A percentile compares a stretch with the other conserved stretches of the same genome.
These are phyloP conservation scores for Pezicula carpinea DNA, from an alignment of 2,329 filamentous ascomycete genomes.

Conservation along the genomic window DNA sequence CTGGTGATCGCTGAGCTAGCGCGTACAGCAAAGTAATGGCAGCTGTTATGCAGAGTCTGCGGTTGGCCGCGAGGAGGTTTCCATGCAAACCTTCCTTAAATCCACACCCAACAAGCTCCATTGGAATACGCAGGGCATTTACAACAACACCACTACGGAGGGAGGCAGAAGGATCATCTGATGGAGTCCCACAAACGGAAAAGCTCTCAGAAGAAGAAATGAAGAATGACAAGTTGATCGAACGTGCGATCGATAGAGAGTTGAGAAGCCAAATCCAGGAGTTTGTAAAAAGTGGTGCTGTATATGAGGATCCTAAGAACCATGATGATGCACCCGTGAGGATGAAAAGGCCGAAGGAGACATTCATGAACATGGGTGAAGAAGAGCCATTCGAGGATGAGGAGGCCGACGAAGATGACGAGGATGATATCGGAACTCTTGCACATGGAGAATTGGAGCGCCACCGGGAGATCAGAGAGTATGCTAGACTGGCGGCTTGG, in stretches of 20 bases:
- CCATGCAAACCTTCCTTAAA: slow-evolving; percentile 12
- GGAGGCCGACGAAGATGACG: slow-evolving; percentile 52
- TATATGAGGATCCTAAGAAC: neutral
- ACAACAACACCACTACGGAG: slow-evolving; percentile 16
- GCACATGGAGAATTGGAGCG: slow-evolving; percentile 85
- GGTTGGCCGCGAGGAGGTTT: slow-evolving; percentile 22
- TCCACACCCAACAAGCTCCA: slow-evolving; percentile 12
- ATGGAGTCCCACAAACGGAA: neutral
- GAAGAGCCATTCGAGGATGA: slow-evolving; percentile 24
- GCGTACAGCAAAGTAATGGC: slow-evolving; percentile 19
- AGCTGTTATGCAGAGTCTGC: slow-evolving; percentile 24
- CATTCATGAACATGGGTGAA: slow-evolving; percentile 29
- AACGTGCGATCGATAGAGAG: neutral
- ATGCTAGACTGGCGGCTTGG: slow-evolving; percentile 84
- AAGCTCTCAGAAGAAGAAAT: slow-evolving; percentile 9
- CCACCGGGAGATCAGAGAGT: slow-evolving; percentile 83
- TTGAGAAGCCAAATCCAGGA: slow-evolving; percentile 6
- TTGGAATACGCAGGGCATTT: slow-evolving; percentile 18
- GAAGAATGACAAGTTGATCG: slow-evolving; percentile 5
- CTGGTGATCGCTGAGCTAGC: neutral
- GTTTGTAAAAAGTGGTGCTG: neutral
- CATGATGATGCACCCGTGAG: neutral
- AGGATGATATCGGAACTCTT: slow-evolving; percentile 78
- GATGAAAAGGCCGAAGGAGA: slow-evolving; percentile 23
- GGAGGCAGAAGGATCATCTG: slow-evolving; percentile 1